phyloP scores from a whole-genome alignment of 805 yeast genomes.

The Nakazawaea wyomingensis region DNA sequence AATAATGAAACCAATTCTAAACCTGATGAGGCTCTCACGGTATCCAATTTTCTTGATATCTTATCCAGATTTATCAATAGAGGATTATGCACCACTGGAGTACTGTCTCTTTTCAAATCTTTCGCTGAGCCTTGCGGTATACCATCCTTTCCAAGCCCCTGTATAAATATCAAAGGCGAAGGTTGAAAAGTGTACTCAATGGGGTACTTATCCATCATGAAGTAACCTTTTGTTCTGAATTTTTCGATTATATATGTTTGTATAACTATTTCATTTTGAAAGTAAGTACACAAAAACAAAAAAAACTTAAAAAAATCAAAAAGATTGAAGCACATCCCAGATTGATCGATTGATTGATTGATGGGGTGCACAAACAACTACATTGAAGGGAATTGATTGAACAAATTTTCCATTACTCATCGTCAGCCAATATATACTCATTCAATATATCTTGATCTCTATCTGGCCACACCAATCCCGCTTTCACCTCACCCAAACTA shows the following conservation, averaged over 20 bases:
- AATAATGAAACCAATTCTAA: conserved; percentile 27
- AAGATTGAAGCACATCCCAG: too few relatives aligned
- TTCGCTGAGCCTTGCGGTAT: conserved; percentile 16
- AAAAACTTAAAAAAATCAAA: too few relatives aligned
- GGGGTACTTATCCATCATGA: conserved; percentile 35
- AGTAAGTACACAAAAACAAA: too few relatives aligned
- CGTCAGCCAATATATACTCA: conserved; percentile 23
- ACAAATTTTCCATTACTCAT: conserved; percentile 13
- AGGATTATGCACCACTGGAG: conserved; percentile 8
- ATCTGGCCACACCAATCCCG: conserved; percentile 27
- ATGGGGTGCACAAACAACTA: too few relatives aligned
- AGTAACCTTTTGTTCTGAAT: background rate
- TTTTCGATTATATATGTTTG: too few relatives aligned
- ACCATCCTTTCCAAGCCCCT: conserved; percentile 32
- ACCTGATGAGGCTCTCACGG: conserved; percentile 23
- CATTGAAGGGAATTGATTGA: too few relatives aligned
- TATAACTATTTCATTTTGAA: too few relatives aligned
- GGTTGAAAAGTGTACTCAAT: conserved; percentile 26
- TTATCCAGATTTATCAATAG: conserved; percentile 12
- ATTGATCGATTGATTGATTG: too few relatives aligned
- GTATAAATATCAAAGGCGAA: conserved; percentile 36
- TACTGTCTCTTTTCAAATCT: conserved; percentile 7
- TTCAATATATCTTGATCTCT: conserved; percentile 22
- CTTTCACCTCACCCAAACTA: conserved; percentile 27
- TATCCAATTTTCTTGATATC: conserved; percentile 17